Evolutionary conservation across 495 filamentous ascomycete species (phyloP), one percentile per base, ranked within the genome.

Genomic region (Podospora didyma): DNA sequence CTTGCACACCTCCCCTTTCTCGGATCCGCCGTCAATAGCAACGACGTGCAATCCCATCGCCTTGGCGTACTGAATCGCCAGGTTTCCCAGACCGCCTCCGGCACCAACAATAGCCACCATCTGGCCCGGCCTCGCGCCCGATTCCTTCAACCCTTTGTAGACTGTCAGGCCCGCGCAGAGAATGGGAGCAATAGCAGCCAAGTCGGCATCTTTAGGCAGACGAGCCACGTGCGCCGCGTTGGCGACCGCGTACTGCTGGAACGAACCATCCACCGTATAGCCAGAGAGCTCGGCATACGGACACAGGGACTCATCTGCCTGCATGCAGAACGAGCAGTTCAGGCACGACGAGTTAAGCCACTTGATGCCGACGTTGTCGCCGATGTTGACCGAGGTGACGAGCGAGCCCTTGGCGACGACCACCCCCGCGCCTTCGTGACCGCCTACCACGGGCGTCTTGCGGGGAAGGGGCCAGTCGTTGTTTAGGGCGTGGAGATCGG

Each of bases 81-180:
- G 76, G 58, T 82, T 85, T 17, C 92, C 92, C 24, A 96, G 78
- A 17, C 92, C 92, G 66, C 92, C 92, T 21, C 91, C 92, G 14
- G 91, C 92, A 57, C 92, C 92, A 49, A 94, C 90, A 59, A 96
- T 87, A 58, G 89, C 90, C 11, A 96, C 85, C 20, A 79, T 86
- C 70, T 95, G 82, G 34, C 92, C 92, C 0, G 90, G 83, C 2
- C 81, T 73, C 0, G 77, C 85, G 11, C 83, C 83, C 2, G 88
- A 89, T 69, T 94, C 89, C 75, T 96, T 96, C 50, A 96, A 68
- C 12, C 89, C 92, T 74, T 95, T 96, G 79, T 96, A 96, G 60
- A 94, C 91, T 20, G 92, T 96, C 66, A 96, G 85, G 69, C 91
- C 91, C 51, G 89, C 91, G 67, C 89, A 94, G 11, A 96, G 81